Evolutionary conservation across 148 eudicot species (phyloP).

Genomic region (Heliosperma pusillum): DNA sequence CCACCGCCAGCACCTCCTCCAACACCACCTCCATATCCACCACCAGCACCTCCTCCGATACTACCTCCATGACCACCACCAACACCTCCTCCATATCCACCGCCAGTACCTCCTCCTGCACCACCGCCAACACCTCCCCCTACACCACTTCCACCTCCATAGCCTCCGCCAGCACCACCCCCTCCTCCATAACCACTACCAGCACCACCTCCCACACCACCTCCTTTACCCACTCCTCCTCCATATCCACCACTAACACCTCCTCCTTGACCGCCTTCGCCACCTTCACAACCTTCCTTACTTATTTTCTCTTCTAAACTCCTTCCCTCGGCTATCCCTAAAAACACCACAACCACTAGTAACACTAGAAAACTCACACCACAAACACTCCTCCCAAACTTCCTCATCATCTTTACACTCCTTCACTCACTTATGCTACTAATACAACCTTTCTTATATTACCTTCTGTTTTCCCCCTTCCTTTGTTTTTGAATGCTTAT

Average conservation of each 20-base stretch:
- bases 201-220: conserved; percentile 11
- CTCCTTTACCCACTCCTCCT: conserved; percentile 6
- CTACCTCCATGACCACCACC: conserved; percentile 18
- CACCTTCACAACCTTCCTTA: conserved; percentile 28
- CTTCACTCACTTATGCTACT: background rate
- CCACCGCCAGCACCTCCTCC: conserved; percentile 18
- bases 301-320: conserved; percentile 19
- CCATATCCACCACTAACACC: conserved; percentile 17
- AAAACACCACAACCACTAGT: conserved; percentile 24
- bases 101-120: conserved; percentile 12
- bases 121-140: conserved; percentile 18
- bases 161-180: conserved; percentile 8
- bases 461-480: background rate
- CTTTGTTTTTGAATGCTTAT: background rate
- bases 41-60: conserved; percentile 14
- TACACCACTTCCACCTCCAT: background rate
- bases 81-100: conserved; percentile 13
- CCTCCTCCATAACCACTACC: conserved; percentile 20
- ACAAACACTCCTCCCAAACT: conserved; percentile 21
- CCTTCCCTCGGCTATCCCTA: conserved; percentile 31
- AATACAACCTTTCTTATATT: no score
- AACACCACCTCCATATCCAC: conserved; percentile 17
- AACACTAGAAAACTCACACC: conserved; percentile 25
- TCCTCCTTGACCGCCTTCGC: conserved; percentile 15
- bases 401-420: conserved; percentile 28